Evolutionary conservation across 768 basidiomycete genomes (phyloP).

Genomic region (Phaeolepiota aurea): DNA sequence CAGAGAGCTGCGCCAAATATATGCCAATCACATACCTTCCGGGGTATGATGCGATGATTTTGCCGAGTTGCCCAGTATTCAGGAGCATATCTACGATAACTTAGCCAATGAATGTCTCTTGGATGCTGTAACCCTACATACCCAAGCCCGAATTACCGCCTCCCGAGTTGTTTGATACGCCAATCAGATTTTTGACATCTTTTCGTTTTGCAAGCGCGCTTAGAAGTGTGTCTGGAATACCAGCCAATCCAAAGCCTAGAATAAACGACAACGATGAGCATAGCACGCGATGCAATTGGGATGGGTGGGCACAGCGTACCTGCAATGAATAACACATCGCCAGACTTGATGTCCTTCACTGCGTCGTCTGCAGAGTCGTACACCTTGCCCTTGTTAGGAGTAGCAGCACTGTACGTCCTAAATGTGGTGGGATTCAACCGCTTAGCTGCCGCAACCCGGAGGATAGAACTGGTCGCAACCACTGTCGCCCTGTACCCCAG

Average conservation of each 20-base stretch:
- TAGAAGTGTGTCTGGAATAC: slow-evolving; percentile 86
- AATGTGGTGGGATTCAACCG: slow-evolving; percentile 7
- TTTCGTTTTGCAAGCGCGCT: slow-evolving; percentile 65
- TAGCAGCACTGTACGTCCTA: slow-evolving; percentile 25
- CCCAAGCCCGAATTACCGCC: slow-evolving; percentile 64
- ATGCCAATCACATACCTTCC: slow-evolving; percentile 49
- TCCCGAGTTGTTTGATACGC: slow-evolving; percentile 87
- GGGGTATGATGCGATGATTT: slow-evolving; percentile 85
- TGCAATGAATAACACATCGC: slow-evolving; percentile 71
- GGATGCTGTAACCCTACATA: slow-evolving; percentile 14
- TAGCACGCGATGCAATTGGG: neutral
- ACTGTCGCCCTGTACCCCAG: slow-evolving; percentile 11
- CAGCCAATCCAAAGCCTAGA: slow-evolving; percentile 82
- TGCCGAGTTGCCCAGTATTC: slow-evolving; percentile 66
- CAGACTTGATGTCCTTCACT: slow-evolving; percentile 73
- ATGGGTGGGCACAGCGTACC: slow-evolving; percentile 41
- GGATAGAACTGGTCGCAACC: slow-evolving; percentile 8
- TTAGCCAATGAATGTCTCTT: neutral
- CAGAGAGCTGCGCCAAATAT: neutral
- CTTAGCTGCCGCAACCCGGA: slow-evolving; percentile 15
- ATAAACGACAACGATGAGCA: slow-evolving; percentile 2
- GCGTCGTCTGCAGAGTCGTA: slow-evolving; percentile 80
- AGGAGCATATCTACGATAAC: slow-evolving; percentile 56
- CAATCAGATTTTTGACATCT: slow-evolving; percentile 69
- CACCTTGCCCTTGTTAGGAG: slow-evolving; percentile 49